Evolutionary conservation across 1,284 basidiomycete species (phyloP).

Genomic region (Meripilus lineatus): DNA sequence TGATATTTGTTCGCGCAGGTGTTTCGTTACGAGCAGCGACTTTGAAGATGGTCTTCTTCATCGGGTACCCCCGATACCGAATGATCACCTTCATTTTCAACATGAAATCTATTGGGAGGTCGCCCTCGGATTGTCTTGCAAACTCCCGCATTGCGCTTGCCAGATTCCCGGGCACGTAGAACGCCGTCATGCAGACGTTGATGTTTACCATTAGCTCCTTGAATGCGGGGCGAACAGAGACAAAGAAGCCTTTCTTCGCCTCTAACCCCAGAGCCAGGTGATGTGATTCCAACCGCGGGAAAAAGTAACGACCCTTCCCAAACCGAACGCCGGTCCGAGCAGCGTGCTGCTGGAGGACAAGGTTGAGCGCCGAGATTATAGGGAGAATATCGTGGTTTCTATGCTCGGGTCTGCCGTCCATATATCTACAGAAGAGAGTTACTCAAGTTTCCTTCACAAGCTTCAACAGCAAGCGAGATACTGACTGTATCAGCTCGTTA

Average conservation of each 20-base stretch:
- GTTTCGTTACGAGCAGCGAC: constrained; percentile 42
- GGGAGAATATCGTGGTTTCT: constrained; percentile 47
- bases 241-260: constrained; percentile 63
- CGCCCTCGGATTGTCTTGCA: constrained; percentile 34
- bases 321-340: constrained; percentile 49
- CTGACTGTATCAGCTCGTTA: constrained; percentile 44
- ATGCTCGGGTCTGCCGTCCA: constrained; percentile 38
- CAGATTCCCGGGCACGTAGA: constrained; percentile 59
- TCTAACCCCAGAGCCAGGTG: constrained; percentile 44
- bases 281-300: constrained; percentile 28
- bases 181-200: constrained; percentile 70
- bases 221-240: constrained; percentile 58
- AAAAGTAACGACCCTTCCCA: constrained; percentile 62
- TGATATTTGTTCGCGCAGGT: constrained; percentile 44
- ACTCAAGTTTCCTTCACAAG: neutral
- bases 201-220: constrained; percentile 71
- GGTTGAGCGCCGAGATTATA: constrained; percentile 57
- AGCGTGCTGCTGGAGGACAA: constrained; percentile 58
- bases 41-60: constrained; percentile 42
- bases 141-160: constrained; percentile 51
- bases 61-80: constrained; percentile 48
- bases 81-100: constrained; percentile 55
- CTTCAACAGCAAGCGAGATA: constrained; percentile 3
- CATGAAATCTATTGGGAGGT: constrained; percentile 43
- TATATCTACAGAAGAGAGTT: constrained; percentile 36